Conservation (phyloP, 768 basidiomycete genomes). For the Pleurotus cornucopiae region DNA sequence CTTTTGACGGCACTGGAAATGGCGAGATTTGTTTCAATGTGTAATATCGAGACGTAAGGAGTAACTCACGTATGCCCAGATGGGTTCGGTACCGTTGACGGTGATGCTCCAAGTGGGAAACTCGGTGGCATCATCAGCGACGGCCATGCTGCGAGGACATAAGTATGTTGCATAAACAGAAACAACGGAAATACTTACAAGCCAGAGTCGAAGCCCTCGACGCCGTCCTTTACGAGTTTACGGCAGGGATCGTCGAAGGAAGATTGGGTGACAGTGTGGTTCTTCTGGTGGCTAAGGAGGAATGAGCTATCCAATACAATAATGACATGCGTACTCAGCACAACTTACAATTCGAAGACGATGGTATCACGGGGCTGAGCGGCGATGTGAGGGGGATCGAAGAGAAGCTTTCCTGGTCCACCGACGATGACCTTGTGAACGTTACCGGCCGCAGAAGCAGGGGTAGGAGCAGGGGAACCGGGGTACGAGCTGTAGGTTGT, state of each 20-base stretch:
- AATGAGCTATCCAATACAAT: not conserved
- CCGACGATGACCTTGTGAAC: slow-evolving; percentile 56
- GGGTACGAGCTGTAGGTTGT: slow-evolving; percentile 56
- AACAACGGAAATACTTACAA: slow-evolving; percentile 36
- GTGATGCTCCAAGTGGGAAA: slow-evolving; percentile 56
- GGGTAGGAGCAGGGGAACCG: slow-evolving; percentile 50
- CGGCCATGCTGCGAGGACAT: slow-evolving; percentile 27
- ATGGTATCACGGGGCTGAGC: slow-evolving; percentile 53
- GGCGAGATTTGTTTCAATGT: slow-evolving; percentile 1
- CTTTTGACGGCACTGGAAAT: slow-evolving; percentile 35
- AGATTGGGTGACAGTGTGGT: slow-evolving; percentile 64
- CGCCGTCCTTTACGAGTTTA: slow-evolving; percentile 32
- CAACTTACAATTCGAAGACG: slow-evolving; percentile 55
- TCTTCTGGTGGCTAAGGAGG: slow-evolving; percentile 50
- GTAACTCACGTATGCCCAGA: slow-evolving; percentile 50
- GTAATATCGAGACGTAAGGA: not conserved
- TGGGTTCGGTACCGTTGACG: slow-evolving; percentile 52
- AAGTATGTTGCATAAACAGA: not conserved
- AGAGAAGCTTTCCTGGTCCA: slow-evolving; percentile 40
- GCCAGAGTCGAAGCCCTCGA: slow-evolving; percentile 50
- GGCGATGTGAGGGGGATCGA: slow-evolving; percentile 44
- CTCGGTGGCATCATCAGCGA: slow-evolving; percentile 34
- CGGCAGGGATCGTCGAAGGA: slow-evolving; percentile 58
- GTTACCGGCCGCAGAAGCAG: slow-evolving; percentile 38
- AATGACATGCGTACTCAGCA: not conserved